Percentiles rank a stretch among this genome's conserved stretches.
Conservation (phyloP, 1,139 yeast species). For the Kodamaea plutei region DNA sequence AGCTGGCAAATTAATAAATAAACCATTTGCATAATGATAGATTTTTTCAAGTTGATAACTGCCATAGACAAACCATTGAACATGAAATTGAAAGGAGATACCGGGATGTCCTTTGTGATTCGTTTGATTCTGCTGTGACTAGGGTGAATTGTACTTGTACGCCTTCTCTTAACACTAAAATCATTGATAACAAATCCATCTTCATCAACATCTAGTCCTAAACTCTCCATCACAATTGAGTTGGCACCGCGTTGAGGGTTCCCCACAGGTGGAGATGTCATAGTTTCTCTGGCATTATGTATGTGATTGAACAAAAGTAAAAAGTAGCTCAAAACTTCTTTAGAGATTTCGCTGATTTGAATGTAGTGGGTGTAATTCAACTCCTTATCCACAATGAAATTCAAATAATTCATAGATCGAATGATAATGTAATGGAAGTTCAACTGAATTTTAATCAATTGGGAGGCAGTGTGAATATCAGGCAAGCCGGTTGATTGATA, state of each 20-base stretch:
- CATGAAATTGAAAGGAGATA: slow-evolving; percentile 42
- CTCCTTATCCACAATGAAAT: slow-evolving; percentile 45
- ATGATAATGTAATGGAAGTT: slow-evolving; percentile 44
- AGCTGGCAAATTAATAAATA: slow-evolving; percentile 40
- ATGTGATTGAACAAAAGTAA: slow-evolving; percentile 34
- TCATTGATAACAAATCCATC: slow-evolving; percentile 49
- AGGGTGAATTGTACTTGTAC: slow-evolving; percentile 11
- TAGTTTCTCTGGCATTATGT: slow-evolving; percentile 11
- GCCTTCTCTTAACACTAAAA: slow-evolving; percentile 40
- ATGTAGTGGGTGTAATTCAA: slow-evolving; percentile 34
- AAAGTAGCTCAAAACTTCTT: slow-evolving; percentile 40
- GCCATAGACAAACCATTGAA: slow-evolving; percentile 45
- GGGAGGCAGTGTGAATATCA: slow-evolving; percentile 38
- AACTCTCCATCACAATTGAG: slow-evolving; percentile 15
- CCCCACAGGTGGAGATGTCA: slow-evolving; percentile 8
- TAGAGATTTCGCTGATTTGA: slow-evolving; percentile 34
- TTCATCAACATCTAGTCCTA: slow-evolving; percentile 31
- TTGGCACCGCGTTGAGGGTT: too few relatives aligned
- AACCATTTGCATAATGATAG: slow-evolving; percentile 43
- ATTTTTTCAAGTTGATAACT: slow-evolving; percentile 42
- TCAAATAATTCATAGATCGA: slow-evolving; percentile 43
- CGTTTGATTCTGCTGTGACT: slow-evolving; percentile 10
- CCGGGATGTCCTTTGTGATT: slow-evolving; percentile 27
- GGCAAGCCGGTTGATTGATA: slow-evolving; percentile 35
- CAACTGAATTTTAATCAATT: slow-evolving; percentile 40